Base-by-base conservation (phyloP, 257 asterid genomes). In the Plantago elongata region DNA sequence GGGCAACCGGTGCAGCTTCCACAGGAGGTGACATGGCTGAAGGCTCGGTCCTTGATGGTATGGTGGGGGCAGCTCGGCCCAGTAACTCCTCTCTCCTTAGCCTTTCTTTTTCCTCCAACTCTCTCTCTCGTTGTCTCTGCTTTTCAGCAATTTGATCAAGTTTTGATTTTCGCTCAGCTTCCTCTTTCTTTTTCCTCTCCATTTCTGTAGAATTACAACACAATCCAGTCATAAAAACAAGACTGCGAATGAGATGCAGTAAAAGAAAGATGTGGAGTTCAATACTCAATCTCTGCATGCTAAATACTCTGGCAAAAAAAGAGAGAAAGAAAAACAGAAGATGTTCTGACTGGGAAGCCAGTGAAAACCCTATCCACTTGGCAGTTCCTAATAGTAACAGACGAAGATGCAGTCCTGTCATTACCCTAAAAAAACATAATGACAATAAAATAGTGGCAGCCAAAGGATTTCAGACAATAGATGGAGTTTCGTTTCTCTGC, bases 101-200 rank as follows among this genome's bases (percentile, higher is more conserved):
- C 71, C 42, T 73, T 42, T 54, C 87, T 68, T 74, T 85, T 61
- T 88, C 96, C 54, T 88, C 96, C 72, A 88, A 59, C 69, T 85
- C 95, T 67, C 68, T 65, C 75, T 84, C 81, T 11, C 89, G 75
- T 51, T 73, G 87, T 76, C 92, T 85, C 82, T 85, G 92, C 74
- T 74, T 85, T 72, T 83, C 87, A 13, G 95, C 96, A 27, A 88
- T 78, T 78, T 77, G 94, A 50, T 85, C 94, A 69, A 85, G 65
- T 80, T 76, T 88, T 11, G 96, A 91, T 66, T 78, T 77, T 43
- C 69, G 73, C 62, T 88, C 95, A 12, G 89, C 89, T 51, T 88
- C 92, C 69, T 83, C 95, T 66, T 78, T 81, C 79, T 73, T 81
- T 51, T 72, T 75, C 72, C 81, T 79, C 84, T 88, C 95, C 59